Conservation (phyloP, 2,329 filamentous ascomycete species). For the Tricladium varicosporioides region DNA sequence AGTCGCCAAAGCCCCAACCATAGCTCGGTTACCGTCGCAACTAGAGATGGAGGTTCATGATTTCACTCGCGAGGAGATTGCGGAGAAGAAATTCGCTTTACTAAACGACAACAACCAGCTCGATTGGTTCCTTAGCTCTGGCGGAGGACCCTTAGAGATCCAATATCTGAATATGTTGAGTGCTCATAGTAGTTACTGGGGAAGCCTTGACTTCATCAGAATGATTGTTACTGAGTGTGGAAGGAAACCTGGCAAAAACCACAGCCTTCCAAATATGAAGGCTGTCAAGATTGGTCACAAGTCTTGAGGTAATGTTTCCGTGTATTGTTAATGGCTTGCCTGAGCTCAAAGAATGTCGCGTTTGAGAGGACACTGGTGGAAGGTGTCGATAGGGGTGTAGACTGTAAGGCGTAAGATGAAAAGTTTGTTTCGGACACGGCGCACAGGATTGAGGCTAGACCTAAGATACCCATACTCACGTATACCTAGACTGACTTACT, state of each 20-base stretch:
- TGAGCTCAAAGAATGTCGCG: not conserved
- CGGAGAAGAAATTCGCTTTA: conserved; percentile 81
- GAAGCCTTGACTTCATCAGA: conserved; percentile 80
- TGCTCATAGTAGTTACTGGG: conserved; percentile 94
- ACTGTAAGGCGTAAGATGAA: not conserved
- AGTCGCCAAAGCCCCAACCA: conserved; percentile 31
- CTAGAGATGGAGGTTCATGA: conserved; percentile 96
- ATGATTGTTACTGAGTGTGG: conserved; percentile 89
- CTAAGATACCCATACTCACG: conserved; percentile 24
- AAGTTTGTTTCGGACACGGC: not conserved
- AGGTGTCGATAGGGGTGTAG: not conserved
- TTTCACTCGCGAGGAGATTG: conserved; percentile 87
- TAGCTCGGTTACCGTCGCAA: conserved; percentile 55
- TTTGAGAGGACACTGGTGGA: too few species aligned
- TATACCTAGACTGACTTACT: not conserved
- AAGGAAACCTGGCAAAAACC: conserved; percentile 63
- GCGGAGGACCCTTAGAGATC: conserved; percentile 84
- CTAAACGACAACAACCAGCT: conserved; percentile 97
- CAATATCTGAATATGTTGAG: conserved; percentile 97
- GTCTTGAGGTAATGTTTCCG: not conserved
- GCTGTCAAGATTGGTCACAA: conserved; percentile 48
- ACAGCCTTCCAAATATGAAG: conserved; percentile 56
- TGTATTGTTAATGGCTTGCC: not conserved
- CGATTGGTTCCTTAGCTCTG: conserved; percentile 82
- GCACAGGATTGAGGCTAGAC: conserved; percentile 6